Evolutionary conservation across 2,329 filamentous ascomycete species (phyloP), one percentile per base, ranked within the genome.

Genomic region (Talaromyces albobiverticillius): DNA sequence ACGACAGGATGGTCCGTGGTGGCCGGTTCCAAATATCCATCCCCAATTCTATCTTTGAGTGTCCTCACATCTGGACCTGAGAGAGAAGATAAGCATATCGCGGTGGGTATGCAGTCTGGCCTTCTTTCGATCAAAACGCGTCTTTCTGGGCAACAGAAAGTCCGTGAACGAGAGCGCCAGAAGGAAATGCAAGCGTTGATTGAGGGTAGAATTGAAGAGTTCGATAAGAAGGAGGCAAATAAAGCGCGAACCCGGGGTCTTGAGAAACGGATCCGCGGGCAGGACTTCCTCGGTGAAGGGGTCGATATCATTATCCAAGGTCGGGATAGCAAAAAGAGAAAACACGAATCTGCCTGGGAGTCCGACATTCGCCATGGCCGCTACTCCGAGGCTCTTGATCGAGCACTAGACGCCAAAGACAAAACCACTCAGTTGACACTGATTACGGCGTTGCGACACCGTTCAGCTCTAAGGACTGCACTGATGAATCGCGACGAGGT

Each of bases 1-100:
- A 96, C 92, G 1, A 86, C 86, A 1, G 87, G 84, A 48, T 99
- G 94, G 94, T 96, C 96, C 67, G 89, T 97, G 7, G 92, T 97
- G n/a, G 88, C 90, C 36, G 93, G 90, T 49, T 85, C 88, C 57
- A 99, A 97, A 74, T 99, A 97, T 72, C 87, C 90, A 4, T 89
- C 90, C 1, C 94, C 94, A 1, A 88, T 99, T 55, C 83, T 99
- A 11, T 89, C 90, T 9, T 81, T 97, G 56, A 83, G 82, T 56
- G 87, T 96, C 41, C 84, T 96, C 59, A 79, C 82, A 11, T 79
- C 84, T 8, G 85, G 85, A n/a, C 69, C 78, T 11, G 82, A 82
- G 51, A 81, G 82, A 48, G 88, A 92, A 64, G 94, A 99, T 74
- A 90, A 91, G 61, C 94, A 99, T 72, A 82, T 99, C 50, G 91